Percentiles rank a stretch among this genome's conserved stretches.
phyloP scores from a whole-genome alignment of 352 stramenopile species.

The Phytophthora gonapodyides region DNA sequence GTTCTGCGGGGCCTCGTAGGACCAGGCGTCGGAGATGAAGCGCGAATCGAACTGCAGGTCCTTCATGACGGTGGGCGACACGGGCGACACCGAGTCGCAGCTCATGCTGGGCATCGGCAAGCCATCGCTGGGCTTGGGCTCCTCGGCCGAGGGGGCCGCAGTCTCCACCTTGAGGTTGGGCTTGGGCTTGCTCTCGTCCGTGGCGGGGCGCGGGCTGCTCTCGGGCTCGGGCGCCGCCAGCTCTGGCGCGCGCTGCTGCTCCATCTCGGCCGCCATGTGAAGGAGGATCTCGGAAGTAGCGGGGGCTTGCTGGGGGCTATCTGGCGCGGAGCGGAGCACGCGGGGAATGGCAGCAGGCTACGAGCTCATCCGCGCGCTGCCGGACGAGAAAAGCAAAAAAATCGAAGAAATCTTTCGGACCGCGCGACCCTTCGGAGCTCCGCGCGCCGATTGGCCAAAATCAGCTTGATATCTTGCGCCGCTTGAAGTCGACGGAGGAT shows the following conservation, averaged over 20 bases:
- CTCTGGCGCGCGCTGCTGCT: conserved; percentile 39
- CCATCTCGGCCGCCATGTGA: conserved; percentile 32
- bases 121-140: conserved; percentile 30
- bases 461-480: conserved; percentile 1
- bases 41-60: conserved; percentile 55
- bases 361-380: conserved; percentile 4
- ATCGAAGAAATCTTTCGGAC: conserved; percentile 45
- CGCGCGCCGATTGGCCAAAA: conserved; percentile 16
- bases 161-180: conserved; percentile 32
- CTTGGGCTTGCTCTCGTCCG: conserved; percentile 21
- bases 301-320: conserved; percentile 3
- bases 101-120: conserved; percentile 29
- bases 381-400: conserved; percentile 25
- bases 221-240: conserved; percentile 25
- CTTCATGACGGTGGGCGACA: conserved; percentile 40
- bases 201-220: conserved; percentile 15
- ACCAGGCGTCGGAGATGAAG: conserved; percentile 51
- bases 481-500: too few relatives aligned
- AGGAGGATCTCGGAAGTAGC: background rate
- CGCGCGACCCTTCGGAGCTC: background rate
- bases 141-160: conserved; percentile 4
- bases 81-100: conserved; percentile 32
- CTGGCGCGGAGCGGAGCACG: conserved; percentile 16
- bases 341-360: conserved; percentile 37
- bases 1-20: conserved; percentile 54